Conservation (phyloP, 2,329 filamentous ascomycete species). For the Phialemoniopsis sp. region DNA sequence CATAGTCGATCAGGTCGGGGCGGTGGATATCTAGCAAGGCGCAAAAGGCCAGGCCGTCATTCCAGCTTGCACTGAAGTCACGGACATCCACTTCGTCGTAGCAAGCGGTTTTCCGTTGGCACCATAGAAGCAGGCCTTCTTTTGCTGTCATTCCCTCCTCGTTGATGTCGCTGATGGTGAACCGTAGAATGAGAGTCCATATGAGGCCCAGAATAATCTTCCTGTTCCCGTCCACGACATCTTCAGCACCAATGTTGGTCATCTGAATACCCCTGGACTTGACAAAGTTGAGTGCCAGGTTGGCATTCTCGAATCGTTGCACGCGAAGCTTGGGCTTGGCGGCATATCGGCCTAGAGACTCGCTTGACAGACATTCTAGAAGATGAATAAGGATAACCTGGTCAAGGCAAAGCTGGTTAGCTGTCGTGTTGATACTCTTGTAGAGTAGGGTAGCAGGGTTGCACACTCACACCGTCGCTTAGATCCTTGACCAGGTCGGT, state of each 20-base stretch:
- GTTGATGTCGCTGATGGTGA: conserved; percentile 98
- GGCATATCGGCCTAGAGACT: conserved; percentile 94
- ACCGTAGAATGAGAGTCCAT: conserved; percentile 96
- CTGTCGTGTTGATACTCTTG: neutral
- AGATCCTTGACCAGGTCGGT: conserved; percentile 86
- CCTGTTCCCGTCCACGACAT: conserved; percentile 94
- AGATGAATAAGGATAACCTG: conserved; percentile 94
- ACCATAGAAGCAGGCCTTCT: conserved; percentile 92
- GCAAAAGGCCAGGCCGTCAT: conserved; percentile 94
- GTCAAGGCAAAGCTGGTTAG: conserved; percentile 3
- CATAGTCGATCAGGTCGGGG: conserved; percentile 95
- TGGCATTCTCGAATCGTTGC: conserved; percentile 97
- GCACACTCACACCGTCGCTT: conserved; percentile 77
- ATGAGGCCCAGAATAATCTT: conserved; percentile 97
- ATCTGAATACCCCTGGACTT: conserved; percentile 81
- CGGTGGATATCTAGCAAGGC: conserved; percentile 94
- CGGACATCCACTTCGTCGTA: conserved; percentile 95
- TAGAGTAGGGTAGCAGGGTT: conserved; percentile 1
- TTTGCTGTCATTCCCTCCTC: conserved; percentile 97
- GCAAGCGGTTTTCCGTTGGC: conserved; percentile 96
- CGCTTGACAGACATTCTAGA: conserved; percentile 90
- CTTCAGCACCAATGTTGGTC: conserved; percentile 97
- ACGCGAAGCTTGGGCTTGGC: conserved; percentile 94
- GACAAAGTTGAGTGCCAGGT: conserved; percentile 91
- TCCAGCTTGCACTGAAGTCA: conserved; percentile 96